A percentile compares a stretch with the other conserved stretches of the same genome.
Conservation (phyloP, 2,329 filamentous ascomycete genomes). For the Penicillium palitans region DNA sequence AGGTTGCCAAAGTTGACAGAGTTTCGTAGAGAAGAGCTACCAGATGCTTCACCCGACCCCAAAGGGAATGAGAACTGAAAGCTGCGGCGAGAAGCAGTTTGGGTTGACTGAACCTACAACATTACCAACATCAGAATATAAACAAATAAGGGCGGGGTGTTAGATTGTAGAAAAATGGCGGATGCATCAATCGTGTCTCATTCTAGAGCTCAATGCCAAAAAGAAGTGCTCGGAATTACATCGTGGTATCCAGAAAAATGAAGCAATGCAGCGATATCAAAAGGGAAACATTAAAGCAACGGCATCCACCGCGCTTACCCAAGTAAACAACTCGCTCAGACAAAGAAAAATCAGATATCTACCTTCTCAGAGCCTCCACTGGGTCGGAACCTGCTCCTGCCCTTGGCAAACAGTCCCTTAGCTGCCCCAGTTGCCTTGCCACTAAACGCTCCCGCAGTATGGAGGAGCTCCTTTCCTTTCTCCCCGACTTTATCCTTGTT, state of each 20-base stretch:
- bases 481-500: slow-evolving; percentile 68
- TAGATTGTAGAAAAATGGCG: slow-evolving; percentile 12
- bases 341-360: slow-evolving; percentile 53
- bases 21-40: slow-evolving; percentile 22
- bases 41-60: slow-evolving; percentile 12
- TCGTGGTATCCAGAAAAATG: slow-evolving; percentile 32
- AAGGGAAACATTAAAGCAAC: slow-evolving; percentile 18
- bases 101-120: slow-evolving; percentile 35
- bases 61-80: slow-evolving; percentile 23
- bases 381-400: slow-evolving; percentile 77
- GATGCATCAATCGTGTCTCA: slow-evolving; percentile 32
- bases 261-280: slow-evolving; percentile 16
- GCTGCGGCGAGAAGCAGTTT: slow-evolving; percentile 29
- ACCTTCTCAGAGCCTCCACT: slow-evolving; percentile 71
- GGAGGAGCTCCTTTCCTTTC: slow-evolving; percentile 85
- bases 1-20: slow-evolving; percentile 28
- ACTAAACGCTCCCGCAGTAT: slow-evolving; percentile 71
- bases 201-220: slow-evolving; percentile 28
- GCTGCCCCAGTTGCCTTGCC: slow-evolving; percentile 75
- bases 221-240: slow-evolving; percentile 31
- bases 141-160: slow-evolving; percentile 9
- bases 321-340: slow-evolving; percentile 11
- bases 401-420: slow-evolving; percentile 87
- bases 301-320: slow-evolving; percentile 14
- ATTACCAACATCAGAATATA: slow-evolving; percentile 35